Conservation (phyloP, 169 alveolate genomes). For the Neospora caninum region DNA sequence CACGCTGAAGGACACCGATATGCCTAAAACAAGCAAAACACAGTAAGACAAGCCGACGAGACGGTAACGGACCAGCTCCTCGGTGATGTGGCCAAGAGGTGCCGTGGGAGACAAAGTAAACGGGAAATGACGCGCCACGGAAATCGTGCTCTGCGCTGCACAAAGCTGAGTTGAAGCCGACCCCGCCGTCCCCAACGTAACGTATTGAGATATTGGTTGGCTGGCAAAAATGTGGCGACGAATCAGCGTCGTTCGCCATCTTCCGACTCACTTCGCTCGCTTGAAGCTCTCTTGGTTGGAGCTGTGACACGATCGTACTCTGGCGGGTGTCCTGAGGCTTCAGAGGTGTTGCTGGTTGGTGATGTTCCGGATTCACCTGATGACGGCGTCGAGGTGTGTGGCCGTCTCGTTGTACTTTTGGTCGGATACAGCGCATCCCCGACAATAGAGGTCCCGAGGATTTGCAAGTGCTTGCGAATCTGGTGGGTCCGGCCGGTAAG, state of each 20-base stretch:
- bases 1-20: background rate
- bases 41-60: background rate
- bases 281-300: background rate
- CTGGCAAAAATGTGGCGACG: no score
- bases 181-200: no score
- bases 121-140: no score
- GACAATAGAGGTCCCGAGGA: constrained; percentile 10
- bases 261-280: constrained; percentile 6
- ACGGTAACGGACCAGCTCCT: no score
- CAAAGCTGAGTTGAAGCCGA: no score
- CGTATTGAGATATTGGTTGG: no score
- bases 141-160: no score
- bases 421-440: background rate
- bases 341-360: background rate
- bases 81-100: no score
- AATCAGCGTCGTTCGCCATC: no score
- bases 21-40: background rate
- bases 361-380: no score
- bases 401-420: background rate
- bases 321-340: background rate
- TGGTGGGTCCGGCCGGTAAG: constrained; percentile 65
- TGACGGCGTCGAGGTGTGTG: background rate
- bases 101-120: no score
- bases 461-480: constrained; percentile 51
- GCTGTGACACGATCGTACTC: background rate